These are phyloP conservation scores for Venturia carpophila DNA, from an alignment of 2,329 filamentous ascomycete species.

Conservation along the genomic window DNA sequence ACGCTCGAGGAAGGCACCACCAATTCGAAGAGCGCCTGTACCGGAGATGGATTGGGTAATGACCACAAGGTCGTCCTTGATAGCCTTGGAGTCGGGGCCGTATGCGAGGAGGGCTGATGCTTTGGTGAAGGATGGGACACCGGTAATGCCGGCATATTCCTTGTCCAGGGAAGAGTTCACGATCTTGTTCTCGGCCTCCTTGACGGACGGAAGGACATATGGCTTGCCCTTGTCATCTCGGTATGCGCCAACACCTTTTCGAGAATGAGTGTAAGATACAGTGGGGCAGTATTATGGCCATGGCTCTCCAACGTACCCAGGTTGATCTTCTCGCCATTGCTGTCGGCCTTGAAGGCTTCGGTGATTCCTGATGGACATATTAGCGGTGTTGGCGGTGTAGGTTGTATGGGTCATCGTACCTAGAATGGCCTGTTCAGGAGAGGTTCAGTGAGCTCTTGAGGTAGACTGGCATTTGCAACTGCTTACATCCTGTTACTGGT, in stretches of 20 bases:
- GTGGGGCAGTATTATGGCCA: conserved; percentile 3
- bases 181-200: conserved; percentile 79
- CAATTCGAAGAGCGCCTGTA: conserved; percentile 90
- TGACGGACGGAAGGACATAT: conserved; percentile 91
- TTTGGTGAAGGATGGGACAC: conserved; percentile 87
- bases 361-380: conserved; percentile 61
- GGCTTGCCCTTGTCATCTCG: conserved; percentile 97
- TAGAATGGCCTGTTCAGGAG: conserved; percentile 57
- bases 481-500: conserved; percentile 28
- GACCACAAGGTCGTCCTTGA: conserved; percentile 68
- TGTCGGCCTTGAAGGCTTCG: conserved; percentile 97
- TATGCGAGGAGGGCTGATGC: conserved; percentile 88
- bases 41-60: conserved; percentile 98
- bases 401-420: conserved; percentile 44
- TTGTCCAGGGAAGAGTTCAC: conserved; percentile 76
- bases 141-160: conserved; percentile 97
- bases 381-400: conserved; percentile 18
- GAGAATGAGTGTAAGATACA: background rate
- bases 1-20: conserved; percentile 83
- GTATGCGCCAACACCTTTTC: conserved; percentile 84
- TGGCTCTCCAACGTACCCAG: conserved; percentile 52
- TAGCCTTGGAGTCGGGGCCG: conserved; percentile 66
- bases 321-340: conserved; percentile 94
- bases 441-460: background rate
- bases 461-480: background rate